phyloP scores from a whole-genome alignment of 2,329 filamentous ascomycete species.

The Colletotrichum higginsianum region DNA sequence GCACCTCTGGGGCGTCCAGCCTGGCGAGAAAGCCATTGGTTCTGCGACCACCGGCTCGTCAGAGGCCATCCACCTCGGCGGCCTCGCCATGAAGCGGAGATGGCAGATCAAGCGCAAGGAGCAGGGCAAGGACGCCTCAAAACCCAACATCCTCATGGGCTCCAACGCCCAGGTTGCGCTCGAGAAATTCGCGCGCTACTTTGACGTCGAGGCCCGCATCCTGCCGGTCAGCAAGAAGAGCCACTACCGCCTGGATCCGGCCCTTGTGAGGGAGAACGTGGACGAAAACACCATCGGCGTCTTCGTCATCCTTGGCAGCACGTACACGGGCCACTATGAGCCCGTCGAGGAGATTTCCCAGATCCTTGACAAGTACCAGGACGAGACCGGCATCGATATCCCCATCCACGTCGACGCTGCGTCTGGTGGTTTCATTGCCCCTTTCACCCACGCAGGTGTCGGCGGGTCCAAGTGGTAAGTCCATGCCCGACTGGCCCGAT shows the following conservation, averaged over 20 bases:
- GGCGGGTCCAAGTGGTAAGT: constrained; percentile 71
- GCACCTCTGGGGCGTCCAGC: constrained; percentile 74
- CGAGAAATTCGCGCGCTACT: constrained; percentile 82
- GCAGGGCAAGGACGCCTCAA: constrained; percentile 73
- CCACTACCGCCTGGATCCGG: constrained; percentile 73
- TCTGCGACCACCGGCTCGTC: constrained; percentile 80
- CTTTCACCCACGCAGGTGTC: constrained; percentile 70
- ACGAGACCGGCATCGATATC: constrained; percentile 73
- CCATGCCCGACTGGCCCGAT: background rate
- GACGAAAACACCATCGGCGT: constrained; percentile 86
- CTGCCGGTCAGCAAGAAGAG: constrained; percentile 74
- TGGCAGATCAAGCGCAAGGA: constrained; percentile 76
- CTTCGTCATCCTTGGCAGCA: constrained; percentile 80
- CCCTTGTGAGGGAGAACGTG: constrained; percentile 75
- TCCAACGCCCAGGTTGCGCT: constrained; percentile 81
- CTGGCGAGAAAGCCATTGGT: constrained; percentile 75
- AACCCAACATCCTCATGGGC: constrained; percentile 83
- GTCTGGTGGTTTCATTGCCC: constrained; percentile 73
- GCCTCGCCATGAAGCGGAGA: constrained; percentile 80
- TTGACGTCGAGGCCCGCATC: constrained; percentile 79
- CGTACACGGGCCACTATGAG: constrained; percentile 82
- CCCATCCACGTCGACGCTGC: constrained; percentile 78
- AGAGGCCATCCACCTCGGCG: constrained; percentile 80
- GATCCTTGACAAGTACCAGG: constrained; percentile 74
- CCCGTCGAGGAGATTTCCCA: constrained; percentile 78